Percentiles rank a stretch among this genome's conserved stretches.
Evolutionary conservation across 176 grass and related monocot species (phyloP).

Genomic region (Alopecurus myosuroides): DNA sequence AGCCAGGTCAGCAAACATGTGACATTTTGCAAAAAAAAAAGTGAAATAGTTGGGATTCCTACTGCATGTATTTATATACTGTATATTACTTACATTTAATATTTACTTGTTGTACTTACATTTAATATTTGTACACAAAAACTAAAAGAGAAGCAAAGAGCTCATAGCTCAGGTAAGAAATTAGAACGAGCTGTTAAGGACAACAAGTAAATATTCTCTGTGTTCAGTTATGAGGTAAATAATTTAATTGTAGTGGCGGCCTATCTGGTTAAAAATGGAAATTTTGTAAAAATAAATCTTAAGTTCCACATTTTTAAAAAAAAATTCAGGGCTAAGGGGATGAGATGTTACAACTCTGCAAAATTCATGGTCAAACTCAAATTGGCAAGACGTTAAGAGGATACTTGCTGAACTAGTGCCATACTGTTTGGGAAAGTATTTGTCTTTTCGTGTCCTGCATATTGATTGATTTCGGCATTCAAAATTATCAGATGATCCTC

Average conservation of each 20-base stretch:
- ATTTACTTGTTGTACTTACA: neutral
- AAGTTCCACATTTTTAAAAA: neutral
- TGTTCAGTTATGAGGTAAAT: neutral
- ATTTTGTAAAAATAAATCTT: neutral
- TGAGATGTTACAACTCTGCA: neutral
- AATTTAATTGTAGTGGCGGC: neutral
- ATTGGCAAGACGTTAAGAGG: neutral
- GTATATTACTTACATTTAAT: neutral
- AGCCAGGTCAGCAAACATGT: constrained; percentile 60
- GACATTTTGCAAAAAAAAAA: too few relatives aligned
- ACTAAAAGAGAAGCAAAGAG: neutral
- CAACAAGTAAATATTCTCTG: constrained; percentile 7
- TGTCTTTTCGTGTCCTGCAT: neutral
- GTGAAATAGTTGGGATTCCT: neutral
- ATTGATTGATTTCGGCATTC: neutral
- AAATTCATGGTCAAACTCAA: neutral
- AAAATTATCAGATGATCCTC: neutral
- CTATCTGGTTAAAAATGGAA: neutral
- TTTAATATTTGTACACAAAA: neutral
- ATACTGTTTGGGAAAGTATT: neutral
- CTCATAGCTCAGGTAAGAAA: neutral
- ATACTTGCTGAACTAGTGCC: neutral
- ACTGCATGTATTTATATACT: neutral
- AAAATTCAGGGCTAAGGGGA: neutral
- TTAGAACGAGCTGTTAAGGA: constrained; percentile 2